Evolutionary conservation across 768 basidiomycete species (phyloP), one percentile per base, ranked within the genome.

Genomic region (Pholiota molesta): DNA sequence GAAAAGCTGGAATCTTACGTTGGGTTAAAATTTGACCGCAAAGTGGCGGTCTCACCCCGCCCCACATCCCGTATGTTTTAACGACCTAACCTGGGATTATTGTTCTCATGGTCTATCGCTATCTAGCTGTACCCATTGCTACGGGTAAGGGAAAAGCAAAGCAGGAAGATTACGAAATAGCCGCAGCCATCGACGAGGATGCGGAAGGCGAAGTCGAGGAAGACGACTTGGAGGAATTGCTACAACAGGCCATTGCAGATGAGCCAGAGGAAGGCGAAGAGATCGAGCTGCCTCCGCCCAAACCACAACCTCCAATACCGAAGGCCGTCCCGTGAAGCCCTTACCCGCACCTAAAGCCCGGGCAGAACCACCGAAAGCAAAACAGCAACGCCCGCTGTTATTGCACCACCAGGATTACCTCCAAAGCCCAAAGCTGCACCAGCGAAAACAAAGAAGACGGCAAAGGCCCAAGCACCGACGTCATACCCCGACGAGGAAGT

Each of bases 1-100:
- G 91, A 93, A 77, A 91, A 91, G 70, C 73, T 93, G 3, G 91
- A 92, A 57, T 86, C 89, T 3, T 81, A 77, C 60, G 76, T 91
- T 31, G 76, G 68, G n/a, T 76, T 92, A 7, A 80, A 72, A 23
- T 84, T 82, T 66, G 83, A 85, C 52, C 76, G 81, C 47, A 86
- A 83, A 66, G 70, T 72, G 26, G 65, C 72, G 39, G 60, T 67
- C 39, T 69, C 67, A 42, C 69, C 64, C 14, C 70, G 67, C 11
- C 63, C 70, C n/a, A 65, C 71, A 26, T 73, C 78, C 33, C 72
- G 79, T 81, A 70, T 51, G 78, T 73, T 49, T 54, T 44, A 26
- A 54, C 53, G 26, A 44, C 57, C 53, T 13, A 29, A 29, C 45
- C 23, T 47, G 39, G 19, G 55, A 45, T 60, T 54, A 52, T 59